Percentiles rank a stretch among this genome's conserved stretches.
Conservation (phyloP, 306 rosid genomes). For the Chamaecrista fasciculata region DNA sequence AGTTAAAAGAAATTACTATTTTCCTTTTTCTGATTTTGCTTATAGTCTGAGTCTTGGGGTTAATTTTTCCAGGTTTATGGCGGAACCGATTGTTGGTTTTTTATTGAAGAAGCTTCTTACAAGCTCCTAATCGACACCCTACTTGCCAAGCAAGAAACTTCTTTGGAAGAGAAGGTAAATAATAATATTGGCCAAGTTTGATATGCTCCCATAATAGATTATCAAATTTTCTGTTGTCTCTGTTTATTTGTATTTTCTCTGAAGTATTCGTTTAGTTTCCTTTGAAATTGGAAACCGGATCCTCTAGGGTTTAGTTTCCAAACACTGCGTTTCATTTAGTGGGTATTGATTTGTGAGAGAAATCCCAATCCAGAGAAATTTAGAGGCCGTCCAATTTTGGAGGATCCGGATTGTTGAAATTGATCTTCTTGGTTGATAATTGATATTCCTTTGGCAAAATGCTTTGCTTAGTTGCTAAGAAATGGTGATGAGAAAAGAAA, state of each 20-base stretch:
- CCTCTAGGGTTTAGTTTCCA: too few species aligned
- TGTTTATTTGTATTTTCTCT: background rate
- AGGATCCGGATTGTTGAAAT: too few species aligned
- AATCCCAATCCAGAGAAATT: too few species aligned
- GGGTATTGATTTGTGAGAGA: too few species aligned
- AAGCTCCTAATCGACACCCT: slow-evolving; percentile 37
- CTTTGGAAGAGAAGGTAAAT: slow-evolving; percentile 27
- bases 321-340: too few species aligned
- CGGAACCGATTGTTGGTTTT: slow-evolving; percentile 46
- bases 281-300: too few species aligned
- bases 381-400: too few species aligned
- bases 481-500: background rate
- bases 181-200: background rate
- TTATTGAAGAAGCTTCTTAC: slow-evolving; percentile 47
- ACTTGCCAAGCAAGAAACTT: slow-evolving; percentile 32
- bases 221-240: background rate
- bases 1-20: background rate
- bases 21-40: background rate
- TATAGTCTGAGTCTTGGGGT: background rate
- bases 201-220: background rate
- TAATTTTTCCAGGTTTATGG: slow-evolving; percentile 40
- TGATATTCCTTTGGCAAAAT: background rate
- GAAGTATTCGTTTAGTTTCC: background rate
- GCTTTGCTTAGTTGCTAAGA: slow-evolving; percentile 1
- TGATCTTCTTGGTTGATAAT: background rate